Evolutionary conservation across 1,139 yeast species (phyloP).

Genomic region (Kodamaea plutei): DNA sequence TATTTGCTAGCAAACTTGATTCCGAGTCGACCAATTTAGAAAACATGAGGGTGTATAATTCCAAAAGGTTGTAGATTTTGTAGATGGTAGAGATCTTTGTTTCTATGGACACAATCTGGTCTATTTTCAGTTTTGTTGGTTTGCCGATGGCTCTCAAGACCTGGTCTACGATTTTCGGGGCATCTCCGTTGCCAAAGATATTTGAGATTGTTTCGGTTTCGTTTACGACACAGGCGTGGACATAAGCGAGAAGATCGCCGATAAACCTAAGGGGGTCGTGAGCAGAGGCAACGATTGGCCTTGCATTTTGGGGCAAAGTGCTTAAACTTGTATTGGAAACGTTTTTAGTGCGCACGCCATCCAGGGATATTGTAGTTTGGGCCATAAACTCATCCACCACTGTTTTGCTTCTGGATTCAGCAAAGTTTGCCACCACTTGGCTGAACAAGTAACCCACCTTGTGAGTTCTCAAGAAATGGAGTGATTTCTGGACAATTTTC

Average conservation of each 20-base stretch:
- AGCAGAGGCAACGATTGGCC: conserved; percentile 63
- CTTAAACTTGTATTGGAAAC: conserved; percentile 8
- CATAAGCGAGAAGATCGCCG: conserved; percentile 86
- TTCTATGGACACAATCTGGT: conserved; percentile 67
- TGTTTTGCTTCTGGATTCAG: conserved; percentile 53
- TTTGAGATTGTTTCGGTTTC: conserved; percentile 72
- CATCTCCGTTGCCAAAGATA: conserved; percentile 23
- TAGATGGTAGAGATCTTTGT: conserved; percentile 51
- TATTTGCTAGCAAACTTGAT: conserved; percentile 20
- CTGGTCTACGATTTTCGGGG: conserved; percentile 34
- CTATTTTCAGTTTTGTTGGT: conserved; percentile 49
- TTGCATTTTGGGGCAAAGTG: no score
- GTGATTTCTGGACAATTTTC: conserved; percentile 30
- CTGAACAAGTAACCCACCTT: conserved; percentile 47
- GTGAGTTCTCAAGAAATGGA: conserved; percentile 23
- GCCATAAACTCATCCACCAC: conserved; percentile 56
- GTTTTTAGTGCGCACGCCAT: neutral
- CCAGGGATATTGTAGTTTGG: conserved; percentile 26
- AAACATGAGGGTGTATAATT: conserved; percentile 68
- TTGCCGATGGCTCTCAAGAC: conserved; percentile 48
- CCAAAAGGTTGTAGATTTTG: conserved; percentile 59
- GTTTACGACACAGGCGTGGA: conserved; percentile 84
- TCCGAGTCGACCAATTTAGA: conserved; percentile 31
- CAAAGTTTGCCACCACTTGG: conserved; percentile 42
- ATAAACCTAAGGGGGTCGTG: conserved; percentile 80